Conservation (phyloP, 352 stramenopile species). For the Lagenidium giganteum region DNA sequence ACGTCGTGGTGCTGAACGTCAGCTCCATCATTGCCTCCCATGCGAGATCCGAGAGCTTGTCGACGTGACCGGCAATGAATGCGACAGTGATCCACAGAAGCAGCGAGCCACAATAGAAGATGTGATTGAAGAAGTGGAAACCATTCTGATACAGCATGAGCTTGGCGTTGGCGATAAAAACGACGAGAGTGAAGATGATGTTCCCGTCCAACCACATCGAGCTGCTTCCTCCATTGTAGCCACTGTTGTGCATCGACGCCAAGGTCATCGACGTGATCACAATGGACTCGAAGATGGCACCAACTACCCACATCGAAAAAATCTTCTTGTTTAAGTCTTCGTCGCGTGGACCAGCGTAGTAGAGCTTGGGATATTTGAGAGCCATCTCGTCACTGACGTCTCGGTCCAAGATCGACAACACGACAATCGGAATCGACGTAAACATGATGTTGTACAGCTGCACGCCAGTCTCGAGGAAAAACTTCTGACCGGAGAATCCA, state of each 20-base stretch:
- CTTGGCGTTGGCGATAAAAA: slow-evolving; percentile 72
- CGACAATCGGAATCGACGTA: slow-evolving; percentile 65
- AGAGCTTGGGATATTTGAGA: slow-evolving; percentile 70
- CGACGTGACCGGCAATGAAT: slow-evolving; percentile 42
- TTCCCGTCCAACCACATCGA: slow-evolving; percentile 80
- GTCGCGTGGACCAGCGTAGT: slow-evolving; percentile 52
- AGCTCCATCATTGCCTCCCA: slow-evolving; percentile 72
- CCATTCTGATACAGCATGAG: slow-evolving; percentile 78
- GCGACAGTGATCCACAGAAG: slow-evolving; percentile 58
- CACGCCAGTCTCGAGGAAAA: slow-evolving; percentile 74
- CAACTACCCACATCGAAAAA: slow-evolving; percentile 66
- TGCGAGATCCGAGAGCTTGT: slow-evolving; percentile 56
- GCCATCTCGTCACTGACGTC: slow-evolving; percentile 61
- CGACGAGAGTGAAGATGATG: slow-evolving; percentile 76
- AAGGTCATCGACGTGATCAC: slow-evolving; percentile 60
- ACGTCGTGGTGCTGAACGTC: slow-evolving; percentile 39
- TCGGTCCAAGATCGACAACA: slow-evolving; percentile 66
- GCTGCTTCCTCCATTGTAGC: slow-evolving; percentile 25
- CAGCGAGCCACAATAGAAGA: slow-evolving; percentile 58
- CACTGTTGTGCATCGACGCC: slow-evolving; percentile 30
- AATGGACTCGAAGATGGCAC: slow-evolving; percentile 67
- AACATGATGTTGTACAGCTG: slow-evolving; percentile 80
- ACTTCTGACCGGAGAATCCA: slow-evolving; percentile 79
- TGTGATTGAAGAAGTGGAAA: slow-evolving; percentile 62
- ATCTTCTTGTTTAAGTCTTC: slow-evolving; percentile 60